A percentile compares a stretch with the other conserved stretches of the same genome.
Evolutionary conservation across 176 grass and related monocot species (phyloP).

Genomic region (Paspalum vaginatum): DNA sequence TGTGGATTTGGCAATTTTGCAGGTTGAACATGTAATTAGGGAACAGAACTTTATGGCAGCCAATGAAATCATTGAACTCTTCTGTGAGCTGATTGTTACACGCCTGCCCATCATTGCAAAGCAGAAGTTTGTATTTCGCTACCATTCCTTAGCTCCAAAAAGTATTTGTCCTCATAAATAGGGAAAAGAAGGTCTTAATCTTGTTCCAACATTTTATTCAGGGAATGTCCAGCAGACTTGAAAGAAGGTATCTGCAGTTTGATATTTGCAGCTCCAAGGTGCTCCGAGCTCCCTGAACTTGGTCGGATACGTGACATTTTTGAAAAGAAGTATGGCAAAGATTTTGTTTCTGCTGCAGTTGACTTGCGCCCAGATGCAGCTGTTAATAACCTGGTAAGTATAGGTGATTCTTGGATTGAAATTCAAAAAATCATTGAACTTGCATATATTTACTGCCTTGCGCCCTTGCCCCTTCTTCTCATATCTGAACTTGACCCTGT

Average conservation of each 20-base stretch:
- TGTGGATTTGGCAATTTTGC: slow-evolving; percentile 30
- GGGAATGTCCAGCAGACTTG: slow-evolving; percentile 84
- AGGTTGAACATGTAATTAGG: slow-evolving; percentile 99
- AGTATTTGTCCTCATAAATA: slow-evolving; percentile 5
- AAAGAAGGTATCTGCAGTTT: slow-evolving; percentile 99
- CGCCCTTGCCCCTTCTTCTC: slow-evolving; percentile 32
- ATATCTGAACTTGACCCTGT: slow-evolving; percentile 27
- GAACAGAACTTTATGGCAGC: slow-evolving; percentile 90
- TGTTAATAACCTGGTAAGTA: slow-evolving; percentile 85
- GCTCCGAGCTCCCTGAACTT: slow-evolving; percentile 93
- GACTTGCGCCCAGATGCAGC: slow-evolving; percentile 77
- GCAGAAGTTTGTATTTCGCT: slow-evolving; percentile 67
- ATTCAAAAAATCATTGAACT: slow-evolving; percentile 19
- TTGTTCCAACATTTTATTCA: slow-evolving; percentile 42
- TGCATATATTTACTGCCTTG: background rate
- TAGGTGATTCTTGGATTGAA: background rate
- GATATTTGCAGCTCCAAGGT: slow-evolving; percentile 94
- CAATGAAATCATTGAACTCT: slow-evolving; percentile 93
- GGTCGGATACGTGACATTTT: slow-evolving; percentile 73
- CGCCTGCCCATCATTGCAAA: slow-evolving; percentile 88
- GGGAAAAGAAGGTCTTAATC: slow-evolving; percentile 29
- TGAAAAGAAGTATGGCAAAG: slow-evolving; percentile 95
- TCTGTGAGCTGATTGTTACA: slow-evolving; percentile 86
- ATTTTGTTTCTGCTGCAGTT: slow-evolving; percentile 79
- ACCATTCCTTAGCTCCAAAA: background rate